Base-by-base conservation (phyloP, 1,284 basidiomycete genomes). In the Puccinia sorghi region DNA sequence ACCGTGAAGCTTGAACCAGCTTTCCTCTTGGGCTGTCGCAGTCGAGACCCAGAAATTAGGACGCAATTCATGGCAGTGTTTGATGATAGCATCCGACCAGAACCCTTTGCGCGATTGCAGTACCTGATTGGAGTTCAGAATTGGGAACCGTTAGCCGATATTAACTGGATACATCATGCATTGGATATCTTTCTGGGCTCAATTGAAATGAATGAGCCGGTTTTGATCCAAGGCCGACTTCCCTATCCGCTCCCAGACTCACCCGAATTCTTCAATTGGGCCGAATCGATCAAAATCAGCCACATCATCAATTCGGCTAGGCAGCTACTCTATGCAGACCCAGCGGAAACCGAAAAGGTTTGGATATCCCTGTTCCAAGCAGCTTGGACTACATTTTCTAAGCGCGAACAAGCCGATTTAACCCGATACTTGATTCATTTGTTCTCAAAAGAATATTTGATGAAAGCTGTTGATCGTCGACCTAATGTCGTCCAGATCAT, bases 401-500 rank as follows among this genome's bases (percentile, higher is more conserved):
- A 94, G 80, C 88, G 91, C 81, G 93, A 97, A 83, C 97, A 99
- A 85, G 88, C 88, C 6, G 93, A 98, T 77, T 88, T 96, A 79
- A 93, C 93, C 1, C 90, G 93, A 76, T 92, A 95, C 83, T 91
- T 96, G 87, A 92, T 97, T 83, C 90, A 90, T 80, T 88, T 98
- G 52, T 88, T 99, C 76, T 92, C 93, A 84, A 95, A 94, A 84
- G 96, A 99, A 81, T 95, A 94, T 84, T 93, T 97, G 83, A 88
- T 91, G 82, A 91, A 90, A 82, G 95, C 98, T 86, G 89, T 91
- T 25, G 91, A 95, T 77, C 85, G 92, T 82, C 90, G 94, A n/a
- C 96, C 96, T 15, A 99, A 99, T 83, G 90, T 97, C 79, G 90
- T 99, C 73, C 93, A 98, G 84, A 94, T 93, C 0, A 87, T 99